Evolutionary conservation across 768 basidiomycete genomes (phyloP).

Genomic region (Xerocomus potaroensis): DNA sequence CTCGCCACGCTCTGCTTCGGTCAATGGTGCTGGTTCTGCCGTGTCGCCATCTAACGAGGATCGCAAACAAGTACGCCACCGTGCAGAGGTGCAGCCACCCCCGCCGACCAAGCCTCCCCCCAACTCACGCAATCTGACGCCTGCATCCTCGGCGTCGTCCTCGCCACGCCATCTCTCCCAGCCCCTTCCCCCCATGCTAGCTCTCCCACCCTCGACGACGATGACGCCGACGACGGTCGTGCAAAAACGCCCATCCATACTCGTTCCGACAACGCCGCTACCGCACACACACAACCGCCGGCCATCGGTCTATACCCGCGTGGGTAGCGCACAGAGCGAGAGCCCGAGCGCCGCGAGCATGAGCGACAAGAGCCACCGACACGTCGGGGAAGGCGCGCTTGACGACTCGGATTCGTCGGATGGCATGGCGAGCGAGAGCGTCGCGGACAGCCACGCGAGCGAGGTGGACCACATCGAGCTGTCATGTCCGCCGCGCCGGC

Average conservation of each 20-base stretch:
- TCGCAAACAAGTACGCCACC: constrained; percentile 20
- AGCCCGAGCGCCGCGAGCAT: constrained; percentile 32
- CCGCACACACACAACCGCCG: constrained; percentile 30
- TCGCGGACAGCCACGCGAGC: constrained; percentile 17
- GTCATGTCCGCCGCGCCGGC: constrained; percentile 15
- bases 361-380: constrained; percentile 47
- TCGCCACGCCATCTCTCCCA: constrained; percentile 47
- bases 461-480: constrained; percentile 34
- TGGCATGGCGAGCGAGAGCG: constrained; percentile 16
- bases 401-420: constrained; percentile 73
- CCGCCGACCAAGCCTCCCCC: constrained; percentile 27
- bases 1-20: constrained; percentile 13
- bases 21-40: background rate
- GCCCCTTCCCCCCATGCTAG: constrained; percentile 30
- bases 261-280: constrained; percentile 34
- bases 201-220: constrained; percentile 27
- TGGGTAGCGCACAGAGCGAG: constrained; percentile 29
- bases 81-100: constrained; percentile 13
- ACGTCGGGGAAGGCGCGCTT: constrained; percentile 74
- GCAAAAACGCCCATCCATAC: constrained; percentile 38
- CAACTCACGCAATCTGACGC: constrained; percentile 48
- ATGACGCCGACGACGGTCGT: constrained; percentile 46
- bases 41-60: constrained; percentile 11
- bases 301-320: constrained; percentile 40
- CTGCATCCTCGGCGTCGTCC: constrained; percentile 53